These are phyloP conservation scores for Nidularia sp. DNA, from an alignment of 768 basidiomycete genomes.

Conservation along the genomic window DNA sequence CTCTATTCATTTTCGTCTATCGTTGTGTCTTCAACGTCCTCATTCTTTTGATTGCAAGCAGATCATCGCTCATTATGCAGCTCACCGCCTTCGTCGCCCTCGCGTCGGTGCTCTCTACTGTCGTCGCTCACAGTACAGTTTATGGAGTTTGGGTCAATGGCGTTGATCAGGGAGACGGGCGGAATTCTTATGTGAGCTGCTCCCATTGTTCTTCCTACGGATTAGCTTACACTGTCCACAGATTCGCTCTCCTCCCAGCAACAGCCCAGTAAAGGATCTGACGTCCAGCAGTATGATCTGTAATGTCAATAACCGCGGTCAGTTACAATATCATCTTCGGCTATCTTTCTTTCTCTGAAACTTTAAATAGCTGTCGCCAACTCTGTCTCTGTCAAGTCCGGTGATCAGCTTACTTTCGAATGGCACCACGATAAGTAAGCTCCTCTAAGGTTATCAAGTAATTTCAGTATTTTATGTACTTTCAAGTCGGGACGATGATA, in stretches of 20 bases:
- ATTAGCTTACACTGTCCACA: slow-evolving; percentile 4
- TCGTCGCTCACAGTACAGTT: slow-evolving; percentile 26
- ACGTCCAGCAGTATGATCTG: slow-evolving; percentile 22
- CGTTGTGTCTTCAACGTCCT: not conserved
- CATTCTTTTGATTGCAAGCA: not conserved
- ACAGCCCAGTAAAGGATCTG: slow-evolving; percentile 30
- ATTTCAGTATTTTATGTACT: not conserved
- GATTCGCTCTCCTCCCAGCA: slow-evolving; percentile 32
- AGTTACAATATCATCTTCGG: not conserved
- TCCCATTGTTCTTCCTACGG: not conserved
- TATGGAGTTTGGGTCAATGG: slow-evolving; percentile 33
- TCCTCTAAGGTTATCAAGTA: too few relatives aligned
- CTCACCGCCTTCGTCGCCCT: slow-evolving; percentile 12
- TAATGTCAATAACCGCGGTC: slow-evolving; percentile 27
- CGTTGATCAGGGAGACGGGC: slow-evolving; percentile 28
- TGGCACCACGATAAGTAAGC: slow-evolving; percentile 27
- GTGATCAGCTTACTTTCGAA: slow-evolving; percentile 28
- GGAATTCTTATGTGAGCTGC: slow-evolving; percentile 20
- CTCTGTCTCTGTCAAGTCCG: slow-evolving; percentile 21
- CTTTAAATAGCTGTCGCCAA: slow-evolving; percentile 17
- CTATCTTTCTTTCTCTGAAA: not conserved
- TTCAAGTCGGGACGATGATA: slow-evolving; percentile 28
- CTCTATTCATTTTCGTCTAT: not conserved
- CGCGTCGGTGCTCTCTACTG: slow-evolving; percentile 14
- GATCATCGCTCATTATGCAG: slow-evolving; percentile 13